Conservation (phyloP, 768 basidiomycete species). For the Gautieria morchelliformis region DNA sequence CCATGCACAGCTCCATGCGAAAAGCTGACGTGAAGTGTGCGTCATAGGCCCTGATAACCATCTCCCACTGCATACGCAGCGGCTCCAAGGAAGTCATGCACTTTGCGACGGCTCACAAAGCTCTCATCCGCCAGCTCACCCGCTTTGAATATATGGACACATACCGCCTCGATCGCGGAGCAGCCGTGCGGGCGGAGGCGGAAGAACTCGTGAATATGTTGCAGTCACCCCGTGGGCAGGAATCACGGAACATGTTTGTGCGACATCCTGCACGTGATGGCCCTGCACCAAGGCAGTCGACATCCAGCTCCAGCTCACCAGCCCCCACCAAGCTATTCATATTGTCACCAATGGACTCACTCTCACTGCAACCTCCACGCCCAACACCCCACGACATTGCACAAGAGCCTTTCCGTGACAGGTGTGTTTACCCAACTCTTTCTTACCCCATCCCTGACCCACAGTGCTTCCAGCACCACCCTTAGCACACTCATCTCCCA, state of each 20-base stretch:
- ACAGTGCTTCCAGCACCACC: no score
- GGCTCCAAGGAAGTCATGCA: not conserved
- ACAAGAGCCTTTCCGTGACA: no score
- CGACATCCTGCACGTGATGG: not conserved
- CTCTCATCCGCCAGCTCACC: not conserved
- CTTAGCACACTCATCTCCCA: not conserved
- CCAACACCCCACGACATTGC: no score
- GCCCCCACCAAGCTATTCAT: no score
- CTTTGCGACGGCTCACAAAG: not conserved
- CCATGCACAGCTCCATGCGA: no score
- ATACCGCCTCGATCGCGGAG: not conserved
- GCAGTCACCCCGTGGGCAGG: not conserved
- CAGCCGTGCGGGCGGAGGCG: not conserved
- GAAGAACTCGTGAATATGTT: not conserved
- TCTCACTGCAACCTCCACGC: no score
- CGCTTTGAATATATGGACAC: not conserved
- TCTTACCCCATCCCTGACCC: no score
- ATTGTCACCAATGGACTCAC: no score
- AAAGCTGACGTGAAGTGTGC: not conserved
- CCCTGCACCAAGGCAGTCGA: not conserved
- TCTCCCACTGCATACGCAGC: not conserved
- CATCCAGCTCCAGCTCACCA: no score
- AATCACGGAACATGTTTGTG: not conserved
- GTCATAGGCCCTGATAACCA: not conserved
- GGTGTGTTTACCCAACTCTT: no score